A percentile compares a stretch with the other conserved stretches of the same genome.
Conservation (phyloP, 768 basidiomycete species). For the Gloeostereum incarnatum region DNA sequence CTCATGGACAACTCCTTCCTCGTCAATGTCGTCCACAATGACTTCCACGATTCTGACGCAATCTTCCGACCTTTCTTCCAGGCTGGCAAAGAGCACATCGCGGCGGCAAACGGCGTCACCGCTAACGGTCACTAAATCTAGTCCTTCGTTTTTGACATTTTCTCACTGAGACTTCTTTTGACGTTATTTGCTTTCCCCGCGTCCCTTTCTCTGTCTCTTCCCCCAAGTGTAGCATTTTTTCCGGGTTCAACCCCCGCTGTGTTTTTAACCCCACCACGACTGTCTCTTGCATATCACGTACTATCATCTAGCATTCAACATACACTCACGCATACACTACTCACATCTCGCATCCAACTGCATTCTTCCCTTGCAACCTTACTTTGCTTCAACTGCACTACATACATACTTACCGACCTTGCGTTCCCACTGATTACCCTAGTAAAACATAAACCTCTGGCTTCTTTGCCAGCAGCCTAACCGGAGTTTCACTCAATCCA, state of each 20-base stretch:
- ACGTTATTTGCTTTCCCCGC: conserved; percentile 3
- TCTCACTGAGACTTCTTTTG: conserved; percentile 10
- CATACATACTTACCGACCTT: conserved; percentile 1
- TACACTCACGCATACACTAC: conserved; percentile 7
- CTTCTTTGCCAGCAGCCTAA: neutral
- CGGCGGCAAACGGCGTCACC: conserved; percentile 20
- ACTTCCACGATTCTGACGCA: conserved; percentile 76
- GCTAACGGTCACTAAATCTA: conserved; percentile 5
- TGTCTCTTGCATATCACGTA: conserved; percentile 8
- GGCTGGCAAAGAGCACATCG: conserved; percentile 55
- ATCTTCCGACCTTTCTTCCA: conserved; percentile 86
- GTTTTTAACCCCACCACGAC: conserved; percentile 22
- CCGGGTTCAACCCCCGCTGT: conserved; percentile 88
- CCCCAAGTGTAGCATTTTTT: conserved; percentile 23
- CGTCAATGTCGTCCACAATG: conserved; percentile 95
- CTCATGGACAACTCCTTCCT: conserved; percentile 79
- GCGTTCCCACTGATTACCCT: neutral
- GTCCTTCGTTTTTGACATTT: neutral
- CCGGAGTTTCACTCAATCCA: neutral
- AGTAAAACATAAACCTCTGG: neutral
- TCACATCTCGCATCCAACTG: conserved; percentile 18
- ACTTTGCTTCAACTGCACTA: conserved; percentile 5
- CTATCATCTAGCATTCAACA: conserved; percentile 15
- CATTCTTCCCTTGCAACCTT: conserved; percentile 7
- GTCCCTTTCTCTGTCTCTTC: conserved; percentile 13